Conservation (phyloP, 2,329 filamentous ascomycete species). For the Aspergillus viridinutans region DNA sequence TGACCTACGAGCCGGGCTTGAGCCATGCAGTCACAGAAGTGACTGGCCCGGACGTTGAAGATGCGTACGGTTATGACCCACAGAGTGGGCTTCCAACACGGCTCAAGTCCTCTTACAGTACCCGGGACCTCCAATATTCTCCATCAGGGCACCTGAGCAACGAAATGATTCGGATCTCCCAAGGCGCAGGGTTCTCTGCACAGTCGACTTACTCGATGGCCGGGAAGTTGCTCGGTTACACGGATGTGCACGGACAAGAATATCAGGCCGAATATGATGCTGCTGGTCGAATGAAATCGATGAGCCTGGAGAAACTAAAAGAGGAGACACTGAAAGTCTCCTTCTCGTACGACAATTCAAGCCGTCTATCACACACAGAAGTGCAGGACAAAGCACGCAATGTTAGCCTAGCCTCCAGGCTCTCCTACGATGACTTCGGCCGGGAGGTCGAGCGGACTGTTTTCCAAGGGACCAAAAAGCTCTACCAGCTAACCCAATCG, state of each 20-base stretch:
- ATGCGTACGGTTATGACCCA: slow-evolving; percentile 1
- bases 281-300: neutral
- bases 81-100: neutral
- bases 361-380: neutral
- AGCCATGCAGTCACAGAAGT: neutral
- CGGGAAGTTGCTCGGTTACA: slow-evolving; percentile 6
- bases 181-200: neutral
- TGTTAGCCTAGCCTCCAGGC: neutral
- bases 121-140: neutral
- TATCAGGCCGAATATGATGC: slow-evolving; percentile 2
- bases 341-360: neutral
- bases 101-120: neutral
- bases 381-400: neutral
- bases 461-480: neutral
- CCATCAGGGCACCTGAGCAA: neutral
- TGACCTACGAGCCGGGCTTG: slow-evolving; percentile 1
- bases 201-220: slow-evolving; percentile 4
- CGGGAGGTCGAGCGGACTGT: neutral
- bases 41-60: neutral
- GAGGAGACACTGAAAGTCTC: neutral
- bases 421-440: slow-evolving; percentile 3
- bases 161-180: neutral
- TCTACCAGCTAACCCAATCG: neutral
- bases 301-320: too few species aligned
- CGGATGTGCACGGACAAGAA: slow-evolving; percentile 7